Percentiles rank a stretch among this genome's conserved stretches.
Conservation (phyloP, 129 eudicot species). For the Scalesia atractyloides region DNA sequence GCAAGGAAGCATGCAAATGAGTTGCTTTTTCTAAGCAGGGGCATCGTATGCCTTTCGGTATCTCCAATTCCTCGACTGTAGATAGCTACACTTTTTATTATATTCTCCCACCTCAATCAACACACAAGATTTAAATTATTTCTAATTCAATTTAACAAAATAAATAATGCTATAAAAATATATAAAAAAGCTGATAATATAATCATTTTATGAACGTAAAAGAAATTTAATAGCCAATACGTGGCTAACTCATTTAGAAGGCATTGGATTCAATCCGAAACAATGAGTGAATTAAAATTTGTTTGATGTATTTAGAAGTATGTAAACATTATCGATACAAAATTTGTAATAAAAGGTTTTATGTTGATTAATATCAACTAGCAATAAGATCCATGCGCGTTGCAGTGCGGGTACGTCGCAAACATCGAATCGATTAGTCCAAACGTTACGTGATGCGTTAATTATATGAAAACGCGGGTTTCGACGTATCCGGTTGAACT, state of each 20-base stretch:
- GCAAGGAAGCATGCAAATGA: conserved; percentile 36
- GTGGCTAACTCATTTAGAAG: too few relatives aligned
- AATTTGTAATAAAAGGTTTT: neutral
- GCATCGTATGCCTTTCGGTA: conserved; percentile 41
- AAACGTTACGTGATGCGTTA: too few relatives aligned
- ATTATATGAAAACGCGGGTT: too few relatives aligned
- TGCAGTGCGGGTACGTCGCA: too few relatives aligned
- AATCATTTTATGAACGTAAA: neutral
- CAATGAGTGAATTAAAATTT: too few relatives aligned
- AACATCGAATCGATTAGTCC: too few relatives aligned
- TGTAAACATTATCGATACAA: neutral
- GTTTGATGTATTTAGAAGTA: too few relatives aligned
- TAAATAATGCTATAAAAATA: neutral
- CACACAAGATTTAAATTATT: conserved; percentile 22
- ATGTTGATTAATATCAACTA: neutral
- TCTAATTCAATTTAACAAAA: neutral
- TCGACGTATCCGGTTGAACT: too few relatives aligned
- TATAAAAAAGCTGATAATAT: neutral
- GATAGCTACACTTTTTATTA: conserved; percentile 10
- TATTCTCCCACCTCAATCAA: conserved; percentile 22
- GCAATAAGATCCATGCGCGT: too few relatives aligned
- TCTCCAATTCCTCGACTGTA: conserved; percentile 31
- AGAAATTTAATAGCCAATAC: too few relatives aligned
- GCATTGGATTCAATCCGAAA: too few relatives aligned
- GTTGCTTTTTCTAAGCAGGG: conserved; percentile 32